Evolutionary conservation across 2,329 filamentous ascomycete species (phyloP), one percentile per base, ranked within the genome.

Genomic region (Colletotrichum shisoi): DNA sequence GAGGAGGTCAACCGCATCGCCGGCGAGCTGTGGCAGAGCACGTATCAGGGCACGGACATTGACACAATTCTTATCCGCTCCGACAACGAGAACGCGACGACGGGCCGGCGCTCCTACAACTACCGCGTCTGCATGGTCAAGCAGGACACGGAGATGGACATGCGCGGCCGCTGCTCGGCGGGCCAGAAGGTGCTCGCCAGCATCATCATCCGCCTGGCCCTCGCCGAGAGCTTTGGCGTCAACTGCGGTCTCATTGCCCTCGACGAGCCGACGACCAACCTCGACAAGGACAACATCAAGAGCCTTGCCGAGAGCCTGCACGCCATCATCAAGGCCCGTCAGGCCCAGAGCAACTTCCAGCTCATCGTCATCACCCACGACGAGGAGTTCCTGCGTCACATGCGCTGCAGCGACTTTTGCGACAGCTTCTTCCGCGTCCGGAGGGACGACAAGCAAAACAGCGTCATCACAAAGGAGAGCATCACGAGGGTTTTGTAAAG

Each of bases 81-180:
- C 19, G 94, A 98, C 78, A 90, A 89, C 72, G 95, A 98, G 76
- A 66, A 62, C 34, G 87, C 86, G 53, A 83, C 83, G 46, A 79
- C 87, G 63, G 89, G 87, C 59, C 93, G 92, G 74, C 89, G 92
- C 73, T 91, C 85, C 69, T 98, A 98, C 85, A 98, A 99, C 80
- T 99, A 99, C 82, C 92, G 95, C 53, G 90, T 99, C 6, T 94
- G 92, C 79, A 99, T 99, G 95, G 89, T 97, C 72, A 99, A 99
- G 81, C 91, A 94, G 76, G 93, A 96, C 74, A 92, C 91, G 0
- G 95, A 99, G 79, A 97, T 99, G 93, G 95, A 99, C 80, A 99
- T 99, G 95, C 92, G 95, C 70, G 96, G 95, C 1, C 92, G 95
- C 62, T 99, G 95, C 83, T 96, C 92, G 71, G 95, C 95, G 1